Evolutionary conservation across 2,329 filamentous ascomycete species (phyloP).

Genomic region (Bisporella sp.): DNA sequence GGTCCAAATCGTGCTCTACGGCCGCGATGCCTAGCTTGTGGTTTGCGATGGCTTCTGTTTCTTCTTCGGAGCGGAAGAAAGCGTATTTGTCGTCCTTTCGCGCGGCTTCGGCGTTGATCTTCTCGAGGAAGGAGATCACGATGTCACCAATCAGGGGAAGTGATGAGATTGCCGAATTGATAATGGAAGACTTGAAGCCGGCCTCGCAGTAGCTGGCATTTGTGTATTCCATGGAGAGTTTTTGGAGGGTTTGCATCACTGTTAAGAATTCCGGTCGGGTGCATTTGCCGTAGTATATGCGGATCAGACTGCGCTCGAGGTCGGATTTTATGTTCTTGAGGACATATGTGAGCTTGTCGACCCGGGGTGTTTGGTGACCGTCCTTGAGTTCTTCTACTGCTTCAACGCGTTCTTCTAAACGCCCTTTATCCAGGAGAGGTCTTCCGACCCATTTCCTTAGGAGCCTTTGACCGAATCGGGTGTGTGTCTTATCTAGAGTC

Average conservation of each 20-base stretch:
- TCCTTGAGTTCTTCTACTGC: slow-evolving; percentile 83
- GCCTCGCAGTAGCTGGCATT: slow-evolving; percentile 56
- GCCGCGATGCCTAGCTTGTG: slow-evolving; percentile 87
- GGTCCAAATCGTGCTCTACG: slow-evolving; percentile 81
- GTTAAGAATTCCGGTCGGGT: slow-evolving; percentile 80
- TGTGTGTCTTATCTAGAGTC: slow-evolving; percentile 88
- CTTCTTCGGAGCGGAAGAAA: slow-evolving; percentile 83
- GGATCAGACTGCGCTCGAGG: slow-evolving; percentile 85
- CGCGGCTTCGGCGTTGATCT: slow-evolving; percentile 79
- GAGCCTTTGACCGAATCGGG: slow-evolving; percentile 79
- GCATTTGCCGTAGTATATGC: slow-evolving; percentile 97
- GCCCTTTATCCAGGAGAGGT: slow-evolving; percentile 69
- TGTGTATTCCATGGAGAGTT: slow-evolving; percentile 70
- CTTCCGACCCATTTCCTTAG: slow-evolving; percentile 93
- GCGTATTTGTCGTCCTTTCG: slow-evolving; percentile 84
- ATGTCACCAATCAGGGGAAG: slow-evolving; percentile 71
- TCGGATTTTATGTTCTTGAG: slow-evolving; percentile 69
- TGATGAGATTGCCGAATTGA: slow-evolving; percentile 65
- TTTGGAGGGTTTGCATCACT: slow-evolving; percentile 79
- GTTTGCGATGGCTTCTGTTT: slow-evolving; percentile 82
- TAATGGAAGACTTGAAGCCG: slow-evolving; percentile 63
- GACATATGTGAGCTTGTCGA: slow-evolving; percentile 68
- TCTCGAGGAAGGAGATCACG: slow-evolving; percentile 70
- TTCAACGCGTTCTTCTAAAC: slow-evolving; percentile 69
- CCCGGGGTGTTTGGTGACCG: slow-evolving; percentile 54